Conservation (phyloP, 2,329 filamentous ascomycete genomes). For the Paracorniculantispora psalliotae region DNA sequence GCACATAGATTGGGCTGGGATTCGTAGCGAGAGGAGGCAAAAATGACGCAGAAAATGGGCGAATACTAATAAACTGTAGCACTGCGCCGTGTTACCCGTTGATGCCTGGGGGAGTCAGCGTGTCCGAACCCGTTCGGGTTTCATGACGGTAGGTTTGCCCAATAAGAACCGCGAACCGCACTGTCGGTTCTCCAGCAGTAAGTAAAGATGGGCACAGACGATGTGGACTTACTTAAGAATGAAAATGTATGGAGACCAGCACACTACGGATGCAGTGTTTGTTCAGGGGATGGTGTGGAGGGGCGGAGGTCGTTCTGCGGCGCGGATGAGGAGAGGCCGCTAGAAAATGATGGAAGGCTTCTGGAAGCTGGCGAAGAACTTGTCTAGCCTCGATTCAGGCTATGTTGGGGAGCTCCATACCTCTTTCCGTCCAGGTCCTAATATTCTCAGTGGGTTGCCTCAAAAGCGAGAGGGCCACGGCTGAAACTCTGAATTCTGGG, state of each 20-base stretch:
- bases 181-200: neutral
- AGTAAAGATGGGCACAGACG: neutral
- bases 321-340: neutral
- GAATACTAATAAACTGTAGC: neutral
- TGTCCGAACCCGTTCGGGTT: constrained; percentile 5
- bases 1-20: neutral
- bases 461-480: neutral
- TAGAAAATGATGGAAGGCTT: neutral
- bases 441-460: neutral
- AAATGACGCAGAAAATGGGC: neutral
- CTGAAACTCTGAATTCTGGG: constrained; percentile 9
- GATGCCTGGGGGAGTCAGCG: neutral
- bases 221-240: neutral
- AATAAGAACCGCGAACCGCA: neutral
- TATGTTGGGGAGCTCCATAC: neutral
- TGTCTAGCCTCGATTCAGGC: constrained; percentile 8
- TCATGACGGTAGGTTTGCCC: neutral
- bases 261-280: neutral
- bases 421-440: neutral
- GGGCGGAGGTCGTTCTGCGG: neutral
- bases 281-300: neutral
- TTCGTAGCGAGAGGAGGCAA: neutral
- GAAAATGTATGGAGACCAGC: neutral
- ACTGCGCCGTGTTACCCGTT: neutral
- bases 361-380: constrained; percentile 4